These are phyloP conservation scores for Dovyalis caffra DNA, from an alignment of 345 rosid genomes.

Conservation along the genomic window DNA sequence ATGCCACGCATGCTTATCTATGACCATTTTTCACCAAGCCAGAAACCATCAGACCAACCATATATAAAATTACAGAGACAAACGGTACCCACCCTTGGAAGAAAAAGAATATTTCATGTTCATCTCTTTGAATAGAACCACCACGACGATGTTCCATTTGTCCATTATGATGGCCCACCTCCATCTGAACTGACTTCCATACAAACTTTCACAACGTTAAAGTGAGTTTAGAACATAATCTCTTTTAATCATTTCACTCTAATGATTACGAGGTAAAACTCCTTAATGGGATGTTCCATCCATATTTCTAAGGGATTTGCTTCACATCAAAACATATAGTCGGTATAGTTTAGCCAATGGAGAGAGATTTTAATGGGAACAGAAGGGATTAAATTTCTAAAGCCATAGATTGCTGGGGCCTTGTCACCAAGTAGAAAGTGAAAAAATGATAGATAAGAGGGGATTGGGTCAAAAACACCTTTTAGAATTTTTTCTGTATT, in stretches of 20 bases:
- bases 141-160: constrained; percentile 6
- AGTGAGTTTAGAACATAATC: constrained; percentile 13
- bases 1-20: constrained; percentile 11
- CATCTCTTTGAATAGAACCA: no score
- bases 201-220: constrained; percentile 21
- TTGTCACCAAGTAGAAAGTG: background rate
- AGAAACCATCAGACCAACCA: constrained; percentile 8
- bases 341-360: background rate
- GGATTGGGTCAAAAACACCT: constrained; percentile 10
- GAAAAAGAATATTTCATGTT: background rate
- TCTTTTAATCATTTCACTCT: constrained; percentile 29
- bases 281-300: background rate
- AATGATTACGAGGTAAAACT: constrained; percentile 25
- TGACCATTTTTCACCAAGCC: background rate
- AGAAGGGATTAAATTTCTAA: background rate
- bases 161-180: constrained; percentile 16
- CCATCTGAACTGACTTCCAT: constrained; percentile 33
- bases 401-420: background rate
- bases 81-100: constrained; percentile 14
- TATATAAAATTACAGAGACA: constrained; percentile 12
- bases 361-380: background rate
- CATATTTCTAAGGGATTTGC: background rate
- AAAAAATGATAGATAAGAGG: background rate
- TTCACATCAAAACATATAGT: background rate
- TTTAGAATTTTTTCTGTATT: background rate